Base-by-base conservation (phyloP, 192 early-diverging fungal species). In the Umbelopsis sp. region DNA sequence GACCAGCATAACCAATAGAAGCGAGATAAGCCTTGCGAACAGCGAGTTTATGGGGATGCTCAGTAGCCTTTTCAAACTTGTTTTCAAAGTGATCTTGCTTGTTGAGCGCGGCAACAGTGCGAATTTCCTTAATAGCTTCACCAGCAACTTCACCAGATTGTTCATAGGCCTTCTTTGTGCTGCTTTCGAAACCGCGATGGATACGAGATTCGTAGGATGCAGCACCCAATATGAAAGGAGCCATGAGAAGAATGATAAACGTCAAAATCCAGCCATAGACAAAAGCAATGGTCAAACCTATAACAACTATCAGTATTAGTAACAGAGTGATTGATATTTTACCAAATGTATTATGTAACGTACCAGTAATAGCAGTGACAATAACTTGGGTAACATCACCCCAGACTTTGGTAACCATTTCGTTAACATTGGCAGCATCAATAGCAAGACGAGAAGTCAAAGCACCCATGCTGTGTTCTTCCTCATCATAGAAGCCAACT, bases 81-180 rank as follows among this genome's bases (percentile, higher is more conserved):
- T 78, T 67, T 66, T 89, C 86, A 73, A 98, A 97, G 23, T 77
- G 75, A 21, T 80, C 73, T 75, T 95, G 89, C 50, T 89, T 86
- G 16, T 86, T 91, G 35, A 98, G 83, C 7, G 93, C 83, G 35
- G 91, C 87, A 23, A 98, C 91, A 1, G 96, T 98, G 51, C 93
- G 92, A 30, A 98, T 91, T 66, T 92, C 90, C 20, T 86, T 77
- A 35, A 97, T 91, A 5, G 93, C 91, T 80, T 98, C 94, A 72
- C 87, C 84, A 25, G 94, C 93, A 67, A 93, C 87, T 77, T 95
- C 89, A 67, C 91, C 93, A 18, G 90, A 87, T 33, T 83, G 72
- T 71, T 93, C 91, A 80, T 95, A 93, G 1, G 91, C 89, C 51
- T 78, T 84, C 75, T 92, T 90, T 27, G 87, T 89, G 69, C 86